phyloP scores from a whole-genome alignment of 2,329 filamentous ascomycete species.

The Capronia americana region DNA sequence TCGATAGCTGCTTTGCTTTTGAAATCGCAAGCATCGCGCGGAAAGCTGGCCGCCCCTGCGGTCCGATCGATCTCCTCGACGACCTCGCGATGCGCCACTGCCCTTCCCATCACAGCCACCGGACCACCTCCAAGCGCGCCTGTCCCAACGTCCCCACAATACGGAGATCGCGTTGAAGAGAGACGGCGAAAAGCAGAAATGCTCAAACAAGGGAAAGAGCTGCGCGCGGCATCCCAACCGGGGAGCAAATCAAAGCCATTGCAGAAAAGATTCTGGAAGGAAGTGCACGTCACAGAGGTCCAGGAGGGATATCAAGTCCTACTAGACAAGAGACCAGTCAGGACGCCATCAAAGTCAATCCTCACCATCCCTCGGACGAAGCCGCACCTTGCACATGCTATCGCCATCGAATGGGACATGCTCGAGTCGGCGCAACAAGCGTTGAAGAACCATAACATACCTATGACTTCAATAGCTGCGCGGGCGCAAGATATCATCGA shows the following conservation, averaged over 20 bases:
- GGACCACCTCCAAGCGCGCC: conserved; percentile 67
- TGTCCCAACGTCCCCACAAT: conserved; percentile 54
- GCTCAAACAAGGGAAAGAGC: conserved; percentile 54
- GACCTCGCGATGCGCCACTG: conserved; percentile 40
- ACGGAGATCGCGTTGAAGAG: conserved; percentile 55
- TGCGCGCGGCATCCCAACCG: conserved; percentile 46
- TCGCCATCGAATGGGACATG: conserved; percentile 93
- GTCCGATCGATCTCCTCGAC: conserved; percentile 27
- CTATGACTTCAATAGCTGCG: conserved; percentile 82
- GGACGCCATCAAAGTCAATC: conserved; percentile 75
- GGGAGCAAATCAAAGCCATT: conserved; percentile 51
- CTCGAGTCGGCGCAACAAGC: conserved; percentile 83
- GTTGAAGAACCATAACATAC: conserved; percentile 84
- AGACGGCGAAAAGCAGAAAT: conserved; percentile 59
- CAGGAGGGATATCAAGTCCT: conserved; percentile 66
- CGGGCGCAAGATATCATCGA: conserved; percentile 80
- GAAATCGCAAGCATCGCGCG: conserved; percentile 15
- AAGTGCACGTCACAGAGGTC: conserved; percentile 73
- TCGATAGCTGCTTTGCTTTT: conserved; percentile 7
- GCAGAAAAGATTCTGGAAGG: conserved; percentile 85
- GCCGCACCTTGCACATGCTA: conserved; percentile 78
- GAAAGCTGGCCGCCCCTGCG: conserved; percentile 11
- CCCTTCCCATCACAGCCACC: conserved; percentile 64
- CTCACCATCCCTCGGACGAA: conserved; percentile 77
- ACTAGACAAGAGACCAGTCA: conserved; percentile 79